These are phyloP conservation scores for Clarireedia homoeocarpa DNA, from an alignment of 2,329 filamentous ascomycete genomes.

Conservation along the genomic window DNA sequence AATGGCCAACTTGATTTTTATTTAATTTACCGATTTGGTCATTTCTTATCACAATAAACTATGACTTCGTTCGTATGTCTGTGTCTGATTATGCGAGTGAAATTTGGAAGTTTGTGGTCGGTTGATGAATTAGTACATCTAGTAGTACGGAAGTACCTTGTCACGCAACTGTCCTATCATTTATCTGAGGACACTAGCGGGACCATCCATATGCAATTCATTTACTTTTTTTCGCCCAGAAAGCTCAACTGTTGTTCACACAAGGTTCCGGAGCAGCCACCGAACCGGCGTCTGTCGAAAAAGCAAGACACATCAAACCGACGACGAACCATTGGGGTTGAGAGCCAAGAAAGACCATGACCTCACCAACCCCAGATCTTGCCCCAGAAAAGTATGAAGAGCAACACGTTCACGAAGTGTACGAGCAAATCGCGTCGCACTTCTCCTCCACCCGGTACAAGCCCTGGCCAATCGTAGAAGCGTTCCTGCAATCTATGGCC, in stretches of 20 bases:
- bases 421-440: slow-evolving; percentile 78
- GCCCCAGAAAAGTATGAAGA: slow-evolving; percentile 60
- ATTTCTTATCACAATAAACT: too few species aligned
- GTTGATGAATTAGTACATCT: too few species aligned
- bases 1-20: too few species aligned
- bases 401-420: slow-evolving; percentile 83
- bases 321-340: too few species aligned
- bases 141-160: too few species aligned
- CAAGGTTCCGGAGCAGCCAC: neutral
- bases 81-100: too few species aligned
- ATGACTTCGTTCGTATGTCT: too few species aligned
- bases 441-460: slow-evolving; percentile 73
- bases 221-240: neutral
- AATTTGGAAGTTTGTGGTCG: too few species aligned
- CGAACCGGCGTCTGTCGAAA: neutral
- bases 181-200: neutral
- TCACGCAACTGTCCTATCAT: neutral
- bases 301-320: too few species aligned
- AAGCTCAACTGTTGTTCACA: too few species aligned
- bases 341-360: neutral
- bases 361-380: neutral
- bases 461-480: slow-evolving; percentile 88
- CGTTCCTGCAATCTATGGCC: slow-evolving; percentile 59
- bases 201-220: neutral
- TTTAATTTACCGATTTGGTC: too few species aligned